Evolutionary conservation across 2,329 filamentous ascomycete genomes (phyloP), one percentile per base, ranked within the genome.

Genomic region (Neonectria ditissima): DNA sequence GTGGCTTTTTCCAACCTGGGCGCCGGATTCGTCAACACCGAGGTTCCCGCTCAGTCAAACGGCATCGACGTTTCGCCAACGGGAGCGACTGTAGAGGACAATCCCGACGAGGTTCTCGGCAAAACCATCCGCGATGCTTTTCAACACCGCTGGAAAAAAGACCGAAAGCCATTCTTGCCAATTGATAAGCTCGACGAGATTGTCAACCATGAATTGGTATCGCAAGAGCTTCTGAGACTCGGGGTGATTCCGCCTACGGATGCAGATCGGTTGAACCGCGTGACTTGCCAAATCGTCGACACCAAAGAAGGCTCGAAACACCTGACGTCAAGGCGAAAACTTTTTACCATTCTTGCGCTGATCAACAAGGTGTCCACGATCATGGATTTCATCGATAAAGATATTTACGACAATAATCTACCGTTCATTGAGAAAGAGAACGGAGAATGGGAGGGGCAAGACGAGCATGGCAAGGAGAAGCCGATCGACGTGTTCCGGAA

Each of bases 331-430:
- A 34, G 51, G 28, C 14, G 51, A 10, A 54, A 54, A n/a, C 22
- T 54, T 13, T 54, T 54, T 41, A 22, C 37, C 5, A 43, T 43
- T 9, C 34, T 54, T 22, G 4, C 26, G 1, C n/a, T 54, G 13
- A 43, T 54, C 34, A 34, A 28, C 1, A 16, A 18, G 16, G 37
- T 39, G 10, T 6, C 11, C 20, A 54, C 10, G 11, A 64, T 56
- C n/a, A 30, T 28, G 0, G 30, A 53, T 16, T 55, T 64, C 8
- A 61, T 64, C 13, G 5, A 37, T 1, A 57, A 64, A 10, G 62
- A 13, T 4, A 48, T 64, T 8, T 50, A 34, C 8, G 62, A 64
- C 14, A 11, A 34, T n/a, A 7, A 61, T 41, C 52, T 64, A 1
- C 62, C 62, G 2, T 64, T 64, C 41, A 26, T 26, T 4, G 24